A percentile compares a stretch with the other conserved stretches of the same genome.
These are phyloP conservation scores for Vaccinium corymbosum DNA, from an alignment of 148 eudicot genomes.

Conservation along the genomic window DNA sequence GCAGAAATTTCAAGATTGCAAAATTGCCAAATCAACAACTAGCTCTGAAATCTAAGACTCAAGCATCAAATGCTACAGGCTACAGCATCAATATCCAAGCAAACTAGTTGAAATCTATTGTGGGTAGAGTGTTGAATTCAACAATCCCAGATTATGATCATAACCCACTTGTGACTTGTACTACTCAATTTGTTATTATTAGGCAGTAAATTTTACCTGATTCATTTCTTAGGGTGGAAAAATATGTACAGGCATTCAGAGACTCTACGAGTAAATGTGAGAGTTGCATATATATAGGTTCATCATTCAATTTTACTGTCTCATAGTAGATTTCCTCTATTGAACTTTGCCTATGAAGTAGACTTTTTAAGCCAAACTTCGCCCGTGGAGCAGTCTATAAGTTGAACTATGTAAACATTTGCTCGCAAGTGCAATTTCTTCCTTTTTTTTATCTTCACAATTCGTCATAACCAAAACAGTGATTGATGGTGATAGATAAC, in stretches of 20 bases:
- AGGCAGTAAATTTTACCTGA: background rate
- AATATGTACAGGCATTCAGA: background rate
- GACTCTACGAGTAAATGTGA: background rate
- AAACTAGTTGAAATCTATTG: background rate
- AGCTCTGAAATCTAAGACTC: background rate
- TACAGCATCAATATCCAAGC: conserved; percentile 8
- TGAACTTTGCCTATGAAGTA: too few species aligned
- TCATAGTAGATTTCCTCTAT: too few species aligned
- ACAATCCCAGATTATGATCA: background rate
- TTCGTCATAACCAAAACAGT: too few species aligned
- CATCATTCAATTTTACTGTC: background rate
- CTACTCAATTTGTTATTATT: background rate
- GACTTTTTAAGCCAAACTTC: too few species aligned
- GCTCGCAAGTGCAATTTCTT: too few species aligned
- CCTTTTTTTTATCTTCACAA: too few species aligned
- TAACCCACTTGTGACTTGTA: background rate
- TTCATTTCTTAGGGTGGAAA: background rate
- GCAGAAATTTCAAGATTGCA: background rate
- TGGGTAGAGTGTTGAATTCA: background rate
- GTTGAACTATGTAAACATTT: too few species aligned
- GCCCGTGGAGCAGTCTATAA: too few species aligned
- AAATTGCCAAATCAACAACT: background rate
- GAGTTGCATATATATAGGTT: background rate
- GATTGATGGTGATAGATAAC: too few species aligned
- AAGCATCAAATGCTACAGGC: background rate